Evolutionary conservation across 257 asterid genomes (phyloP), one percentile per base, ranked within the genome.

Genomic region (Capsicum chinense): DNA sequence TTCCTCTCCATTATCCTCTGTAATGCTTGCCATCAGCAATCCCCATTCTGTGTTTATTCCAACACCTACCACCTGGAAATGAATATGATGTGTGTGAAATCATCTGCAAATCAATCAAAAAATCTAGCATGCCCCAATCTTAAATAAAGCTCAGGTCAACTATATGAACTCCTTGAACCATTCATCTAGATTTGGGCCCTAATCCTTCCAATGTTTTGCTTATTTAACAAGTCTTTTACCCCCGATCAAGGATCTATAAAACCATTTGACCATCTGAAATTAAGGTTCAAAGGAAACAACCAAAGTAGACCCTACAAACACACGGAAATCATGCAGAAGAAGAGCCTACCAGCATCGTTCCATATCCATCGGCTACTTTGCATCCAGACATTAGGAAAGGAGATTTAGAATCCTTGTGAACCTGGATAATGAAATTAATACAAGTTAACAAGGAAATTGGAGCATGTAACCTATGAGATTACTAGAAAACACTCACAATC

Each of bases 31-130:
- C 99, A 96, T 96, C 69, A 96, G 92, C 84, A 96, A 86, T 69
- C 99, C 99, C 98, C 98, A 96, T 88, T 96, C 99, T 54, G 99
- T 96, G 86, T 96, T 92, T 88, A 93, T 92, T 66, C 98, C 98
- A 82, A 96, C 99, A 82, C 92, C 86, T 37, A 97, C 93, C 67
- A 96, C 98, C 99, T 96, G 91, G 63, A 76, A 88, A 83, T 52
- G 44, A 76, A 33, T 33, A 78, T 52, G 50, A 14, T 0, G 66
- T 52, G 52, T 54, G 12, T 62, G 79, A 63, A 19, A 68, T 37
- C 64, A 70, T 63, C 64, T 56, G 67, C 33, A n/a, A 60, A 58
- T 37, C 47, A n/a, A 56, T 47, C 84, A 50, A 21, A 26, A 64
- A 79, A 9, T 26, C 60, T 3, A 44, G 67, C 21, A 44, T 79